phyloP scores from a whole-genome alignment of 169 alveolate species.

The Plasmodium cynomolgi region DNA sequence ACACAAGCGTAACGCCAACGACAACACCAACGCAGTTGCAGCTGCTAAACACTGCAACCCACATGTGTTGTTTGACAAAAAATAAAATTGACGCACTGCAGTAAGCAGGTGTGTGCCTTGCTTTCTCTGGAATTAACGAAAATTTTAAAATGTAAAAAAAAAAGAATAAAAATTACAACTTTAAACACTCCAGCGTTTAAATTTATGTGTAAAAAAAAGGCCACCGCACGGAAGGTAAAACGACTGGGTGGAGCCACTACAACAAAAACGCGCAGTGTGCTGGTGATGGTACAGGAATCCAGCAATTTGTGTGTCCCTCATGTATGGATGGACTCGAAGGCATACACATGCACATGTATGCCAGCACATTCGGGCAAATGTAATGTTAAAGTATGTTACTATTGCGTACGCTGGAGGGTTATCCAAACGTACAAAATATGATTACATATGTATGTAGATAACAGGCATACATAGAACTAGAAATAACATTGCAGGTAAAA shows the following conservation, averaged over 20 bases:
- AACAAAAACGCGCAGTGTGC: background rate
- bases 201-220: slow-evolving; percentile 21
- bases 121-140: slow-evolving; percentile 5
- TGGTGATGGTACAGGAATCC: background rate
- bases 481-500: background rate
- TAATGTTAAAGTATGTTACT: background rate
- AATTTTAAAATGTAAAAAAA: background rate
- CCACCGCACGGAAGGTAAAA: slow-evolving; percentile 19
- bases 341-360: background rate
- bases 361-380: background rate
- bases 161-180: background rate
- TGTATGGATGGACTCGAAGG: background rate
- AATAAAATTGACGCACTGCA: background rate
- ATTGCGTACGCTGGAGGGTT: background rate
- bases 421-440: background rate
- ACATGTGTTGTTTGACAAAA: slow-evolving; percentile 36
- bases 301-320: background rate
- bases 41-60: slow-evolving; percentile 1
- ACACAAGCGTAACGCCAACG: background rate
- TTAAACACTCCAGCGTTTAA: slow-evolving; percentile 19
- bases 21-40: background rate
- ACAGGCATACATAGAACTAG: background rate
- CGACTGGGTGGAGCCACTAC: background rate
- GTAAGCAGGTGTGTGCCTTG: background rate
- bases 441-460: background rate